phyloP scores from a whole-genome alignment of 768 basidiomycete genomes.

The Suillus occidentalis region DNA sequence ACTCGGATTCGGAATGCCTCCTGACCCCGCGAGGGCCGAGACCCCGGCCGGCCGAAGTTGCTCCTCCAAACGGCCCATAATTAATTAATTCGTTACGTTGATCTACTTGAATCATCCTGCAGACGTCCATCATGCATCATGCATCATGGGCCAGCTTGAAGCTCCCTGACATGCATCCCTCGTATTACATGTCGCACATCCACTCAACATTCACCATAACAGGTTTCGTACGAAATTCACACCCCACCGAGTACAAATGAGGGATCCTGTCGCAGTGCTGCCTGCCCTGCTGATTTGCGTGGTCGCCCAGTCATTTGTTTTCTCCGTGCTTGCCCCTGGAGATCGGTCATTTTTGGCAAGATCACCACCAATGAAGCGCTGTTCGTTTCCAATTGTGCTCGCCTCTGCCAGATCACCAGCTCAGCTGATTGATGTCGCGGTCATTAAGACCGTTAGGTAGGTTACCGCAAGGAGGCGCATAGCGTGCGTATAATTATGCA shows the following conservation, averaged over 20 bases:
- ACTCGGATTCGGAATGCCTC: conserved; percentile 6
- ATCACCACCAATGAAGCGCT: not conserved
- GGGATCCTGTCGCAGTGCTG: not conserved
- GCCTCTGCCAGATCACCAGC: not conserved
- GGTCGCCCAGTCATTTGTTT: not conserved
- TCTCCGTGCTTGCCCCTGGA: not conserved
- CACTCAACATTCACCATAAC: not conserved
- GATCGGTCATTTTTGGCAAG: not conserved
- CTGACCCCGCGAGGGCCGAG: conserved; percentile 4
- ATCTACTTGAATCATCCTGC: no score
- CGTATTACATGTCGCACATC: not conserved
- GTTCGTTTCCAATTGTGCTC: not conserved
- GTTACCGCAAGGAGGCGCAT: not conserved
- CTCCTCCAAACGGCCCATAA: not conserved
- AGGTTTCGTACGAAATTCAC: not conserved
- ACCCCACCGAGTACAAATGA: not conserved
- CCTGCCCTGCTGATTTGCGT: not conserved
- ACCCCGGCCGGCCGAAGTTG: not conserved
- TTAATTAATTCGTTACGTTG: not conserved
- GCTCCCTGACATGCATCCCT: not conserved
- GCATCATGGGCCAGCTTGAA: not conserved
- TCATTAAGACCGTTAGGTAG: not conserved
- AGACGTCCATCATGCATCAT: no score
- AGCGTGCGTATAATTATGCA: not conserved
- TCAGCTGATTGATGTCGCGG: not conserved